Evolutionary conservation across 345 rosid species (phyloP), one percentile per base, ranked within the genome.

Genomic region (Physaria fendleri): DNA sequence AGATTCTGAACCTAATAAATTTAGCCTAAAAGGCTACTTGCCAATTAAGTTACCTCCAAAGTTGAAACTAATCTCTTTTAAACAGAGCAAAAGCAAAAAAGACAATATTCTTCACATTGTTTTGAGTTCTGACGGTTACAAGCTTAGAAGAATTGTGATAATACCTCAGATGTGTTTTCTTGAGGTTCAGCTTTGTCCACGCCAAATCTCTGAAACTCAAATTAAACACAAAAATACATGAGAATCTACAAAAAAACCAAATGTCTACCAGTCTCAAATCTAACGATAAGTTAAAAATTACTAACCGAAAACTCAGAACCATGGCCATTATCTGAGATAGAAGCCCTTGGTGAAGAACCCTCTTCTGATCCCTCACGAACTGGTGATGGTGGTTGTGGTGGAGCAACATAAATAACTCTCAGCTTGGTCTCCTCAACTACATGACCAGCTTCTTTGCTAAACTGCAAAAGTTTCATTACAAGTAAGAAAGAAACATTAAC

Each of bases 291-390:
- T 30, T 5, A 51, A 12, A 6, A 39, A 64, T 46, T 5, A 79
- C 83, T 73, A 59, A 87, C 97, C 50, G 79, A 10, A 42, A 67
- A 75, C 33, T 87, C 97, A 27, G 78, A 59, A n/a, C 68, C 60
- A 66, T 77, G 60, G 21, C 79, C 91, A 53, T 84, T 83, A 57
- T 82, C 95, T 24, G 58, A 76, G 12, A 43, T 53, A 28, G 92
- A 82, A 45, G 77, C 79, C 39, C 76, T 79, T 8, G 97, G 93
- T 40, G 95, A 81, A 42, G 81, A 76, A 24, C 84, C 95, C 67
- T 92, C 96, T 46, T 88, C 98, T 29, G 98, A 73, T 59, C 82
- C 97, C 74, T 92, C 98, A 0, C 83, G 86, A 18, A 92, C 95
- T 1, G 96, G 89, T n/a, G 93, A 88, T 5, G 93, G 96, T 34